Conservation (phyloP, 768 basidiomycete genomes). For the Collybiopsis confluens region DNA sequence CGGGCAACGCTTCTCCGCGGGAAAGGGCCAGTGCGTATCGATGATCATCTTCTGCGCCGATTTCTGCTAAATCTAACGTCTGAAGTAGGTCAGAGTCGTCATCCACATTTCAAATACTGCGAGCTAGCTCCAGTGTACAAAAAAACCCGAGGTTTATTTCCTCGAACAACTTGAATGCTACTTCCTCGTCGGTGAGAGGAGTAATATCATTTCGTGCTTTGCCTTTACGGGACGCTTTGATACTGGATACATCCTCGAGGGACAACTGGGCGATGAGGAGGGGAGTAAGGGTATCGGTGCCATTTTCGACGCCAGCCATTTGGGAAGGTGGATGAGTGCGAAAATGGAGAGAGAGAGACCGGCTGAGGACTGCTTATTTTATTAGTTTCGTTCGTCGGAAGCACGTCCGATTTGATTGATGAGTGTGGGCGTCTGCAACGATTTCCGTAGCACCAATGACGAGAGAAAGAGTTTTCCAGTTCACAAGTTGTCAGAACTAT, state of each 20-base stretch:
- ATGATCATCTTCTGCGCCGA: slow-evolving; percentile 37
- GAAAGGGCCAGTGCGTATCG: slow-evolving; percentile 33
- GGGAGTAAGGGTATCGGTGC: slow-evolving; percentile 9
- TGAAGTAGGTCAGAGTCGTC: slow-evolving; percentile 29
- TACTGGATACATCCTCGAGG: slow-evolving; percentile 36
- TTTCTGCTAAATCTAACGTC: slow-evolving; percentile 28
- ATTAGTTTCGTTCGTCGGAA: no score
- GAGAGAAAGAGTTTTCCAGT: no score
- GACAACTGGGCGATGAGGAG: slow-evolving; percentile 36
- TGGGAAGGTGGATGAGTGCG: no score
- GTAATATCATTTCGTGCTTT: slow-evolving; percentile 19
- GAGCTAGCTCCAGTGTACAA: slow-evolving; percentile 35
- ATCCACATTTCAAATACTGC: slow-evolving; percentile 39
- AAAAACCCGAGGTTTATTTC: slow-evolving; percentile 28
- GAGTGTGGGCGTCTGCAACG: no score
- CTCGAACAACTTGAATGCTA: slow-evolving; percentile 39
- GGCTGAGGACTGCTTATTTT: no score
- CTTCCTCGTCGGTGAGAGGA: slow-evolving; percentile 32
- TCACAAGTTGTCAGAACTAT: no score
- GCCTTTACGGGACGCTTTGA: slow-evolving; percentile 33
- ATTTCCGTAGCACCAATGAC: no score
- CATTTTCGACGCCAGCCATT: not conserved
- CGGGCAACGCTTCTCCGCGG: slow-evolving; percentile 18
- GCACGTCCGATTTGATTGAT: no score
- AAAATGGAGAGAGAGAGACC: no score